Conservation (phyloP, 2,329 filamentous ascomycete species). For the Fusarium globosum region DNA sequence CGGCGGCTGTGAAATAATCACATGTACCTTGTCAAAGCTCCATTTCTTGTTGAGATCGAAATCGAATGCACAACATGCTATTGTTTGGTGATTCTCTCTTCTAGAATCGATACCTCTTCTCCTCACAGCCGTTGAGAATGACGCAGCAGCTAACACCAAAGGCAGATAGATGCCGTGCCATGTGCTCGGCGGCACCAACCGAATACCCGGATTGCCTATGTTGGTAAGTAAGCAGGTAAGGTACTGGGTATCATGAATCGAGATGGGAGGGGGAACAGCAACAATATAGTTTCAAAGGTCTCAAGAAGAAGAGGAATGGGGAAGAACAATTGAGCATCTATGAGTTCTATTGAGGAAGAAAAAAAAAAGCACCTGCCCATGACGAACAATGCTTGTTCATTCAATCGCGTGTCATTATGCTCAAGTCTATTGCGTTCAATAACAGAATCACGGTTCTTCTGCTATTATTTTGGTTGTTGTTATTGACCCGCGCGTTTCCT, state of each 20-base stretch:
- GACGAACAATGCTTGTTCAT: neutral
- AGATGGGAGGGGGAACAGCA: neutral
- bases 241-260: slow-evolving; percentile 13
- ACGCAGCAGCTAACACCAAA: slow-evolving; percentile 23
- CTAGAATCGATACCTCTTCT: neutral
- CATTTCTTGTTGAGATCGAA: neutral
- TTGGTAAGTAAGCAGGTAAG: slow-evolving; percentile 15
- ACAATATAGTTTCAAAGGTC: slow-evolving; percentile 11
- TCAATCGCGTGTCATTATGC: slow-evolving; percentile 3
- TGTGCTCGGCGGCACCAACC: slow-evolving; percentile 25
- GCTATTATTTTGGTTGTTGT: slow-evolving; percentile 46
- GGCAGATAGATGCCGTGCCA: slow-evolving; percentile 13
- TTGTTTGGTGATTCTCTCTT: neutral
- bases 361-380: neutral
- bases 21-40: neutral
- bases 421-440: slow-evolving; percentile 13
- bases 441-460: slow-evolving; percentile 27
- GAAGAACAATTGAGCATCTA: neutral
- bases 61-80: neutral
- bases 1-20: neutral
- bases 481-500: slow-evolving; percentile 47
- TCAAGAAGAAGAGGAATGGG: neutral
- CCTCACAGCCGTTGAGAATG: slow-evolving; percentile 13
- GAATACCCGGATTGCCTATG: slow-evolving; percentile 15
- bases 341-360: neutral